A percentile compares a stretch with the other conserved stretches of the same genome.
Conservation (phyloP, 129 eudicot genomes). For the Oenanthe sinensis region DNA sequence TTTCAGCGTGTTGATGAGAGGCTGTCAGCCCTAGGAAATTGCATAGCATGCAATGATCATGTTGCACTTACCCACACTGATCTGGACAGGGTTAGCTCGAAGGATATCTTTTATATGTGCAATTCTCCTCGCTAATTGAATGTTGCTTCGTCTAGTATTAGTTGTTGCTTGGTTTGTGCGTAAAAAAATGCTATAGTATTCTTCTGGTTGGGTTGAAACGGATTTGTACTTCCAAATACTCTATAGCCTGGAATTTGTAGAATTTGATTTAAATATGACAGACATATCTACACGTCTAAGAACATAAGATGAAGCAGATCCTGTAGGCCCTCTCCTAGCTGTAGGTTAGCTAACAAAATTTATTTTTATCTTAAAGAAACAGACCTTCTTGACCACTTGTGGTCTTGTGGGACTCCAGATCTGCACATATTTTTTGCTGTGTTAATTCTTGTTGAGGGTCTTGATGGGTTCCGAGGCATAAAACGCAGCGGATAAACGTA, state of each 20-base stretch:
- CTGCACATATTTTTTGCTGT: not conserved
- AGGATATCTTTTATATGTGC: not conserved
- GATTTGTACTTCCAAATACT: not conserved
- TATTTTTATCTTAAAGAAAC: too few relatives aligned
- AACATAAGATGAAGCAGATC: not conserved
- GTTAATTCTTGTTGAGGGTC: not conserved
- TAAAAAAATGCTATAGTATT: not conserved
- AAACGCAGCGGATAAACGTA: too few relatives aligned
- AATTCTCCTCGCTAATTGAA: not conserved
- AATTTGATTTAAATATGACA: not conserved
- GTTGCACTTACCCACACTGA: slow-evolving; percentile 92
- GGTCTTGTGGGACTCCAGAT: not conserved
- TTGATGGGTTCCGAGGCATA: too few relatives aligned
- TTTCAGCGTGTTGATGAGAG: slow-evolving; percentile 85
- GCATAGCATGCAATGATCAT: slow-evolving; percentile 97
- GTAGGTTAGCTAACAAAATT: not conserved
- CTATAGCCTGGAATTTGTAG: not conserved
- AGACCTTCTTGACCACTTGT: not conserved
- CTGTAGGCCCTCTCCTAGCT: not conserved
- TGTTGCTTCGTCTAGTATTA: not conserved
- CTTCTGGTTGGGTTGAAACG: not conserved
- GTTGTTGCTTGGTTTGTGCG: not conserved
- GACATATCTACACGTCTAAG: not conserved
- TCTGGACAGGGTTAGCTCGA: slow-evolving; percentile 65
- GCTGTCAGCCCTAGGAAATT: slow-evolving; percentile 85